Base-by-base conservation (phyloP, 2,329 filamentous ascomycete species). In the Alternaria hordeiaustralica region DNA sequence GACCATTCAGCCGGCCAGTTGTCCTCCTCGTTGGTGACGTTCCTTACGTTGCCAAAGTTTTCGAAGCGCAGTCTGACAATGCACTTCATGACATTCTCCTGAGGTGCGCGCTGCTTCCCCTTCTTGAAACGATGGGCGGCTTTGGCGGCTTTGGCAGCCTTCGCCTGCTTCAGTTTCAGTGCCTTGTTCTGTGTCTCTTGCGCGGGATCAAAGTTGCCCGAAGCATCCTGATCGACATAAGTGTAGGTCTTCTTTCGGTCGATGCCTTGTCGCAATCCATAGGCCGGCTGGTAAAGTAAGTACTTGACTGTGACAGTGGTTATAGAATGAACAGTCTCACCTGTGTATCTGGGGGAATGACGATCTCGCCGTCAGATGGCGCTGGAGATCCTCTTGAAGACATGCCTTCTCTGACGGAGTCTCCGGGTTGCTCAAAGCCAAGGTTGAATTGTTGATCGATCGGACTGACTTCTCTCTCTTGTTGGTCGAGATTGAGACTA, bases 151-250 rank as follows among this genome's bases (percentile, higher is more conserved):
- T 69, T 71, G 1, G 65, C 56, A 12, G 61, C 64, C 46, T 66
- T 72, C 5, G 63, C 55, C 33, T 57, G 64, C 6, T 65, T 63
- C 7, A 51, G 20, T 20, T 55, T 66, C 4, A 47, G 45, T 4
- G 21, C 41, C 20, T 61, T 55, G 20, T 67, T 23, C 21, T 43
- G 64, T 1, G 55, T 56, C 26, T 75, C 72, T 12, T 66, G 58
- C 1, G 64, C 43, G 0, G 73, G 81, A 53, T 77, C 71, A 46
- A 81, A 83, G 46, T 80, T 74, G 2, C 78, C 79, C 6, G 76
- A 79, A 10, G 74, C 57, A 28, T 83, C 80, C 1, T 70, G 69
- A 43, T 83, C 82, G 11, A 81, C 46, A 63, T 78, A 79, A 1
- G 75, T 76, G 20, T 61, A 63, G 0, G 61, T 20, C 12, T 67